Conservation (phyloP, 106 monocot genomes). For the Phalaenopsis aphrodite region DNA sequence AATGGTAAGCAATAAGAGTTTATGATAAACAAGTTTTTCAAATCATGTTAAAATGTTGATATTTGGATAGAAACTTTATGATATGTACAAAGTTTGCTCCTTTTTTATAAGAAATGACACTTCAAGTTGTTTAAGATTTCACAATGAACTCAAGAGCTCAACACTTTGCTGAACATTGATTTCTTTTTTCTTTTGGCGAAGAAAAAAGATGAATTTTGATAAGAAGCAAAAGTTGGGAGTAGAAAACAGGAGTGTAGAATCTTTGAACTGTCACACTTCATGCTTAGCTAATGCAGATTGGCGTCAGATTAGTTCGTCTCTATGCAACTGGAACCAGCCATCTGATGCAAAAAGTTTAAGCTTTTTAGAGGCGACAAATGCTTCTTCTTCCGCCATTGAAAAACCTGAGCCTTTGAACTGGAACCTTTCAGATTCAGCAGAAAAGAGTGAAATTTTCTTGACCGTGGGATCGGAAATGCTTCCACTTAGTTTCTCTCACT, state of each 20-base stretch:
- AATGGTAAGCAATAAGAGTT: not conserved
- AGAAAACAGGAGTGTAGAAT: slow-evolving; percentile 27
- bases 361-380: not conserved
- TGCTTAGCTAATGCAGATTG: not conserved
- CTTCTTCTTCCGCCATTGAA: not conserved
- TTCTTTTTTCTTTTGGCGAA: not conserved
- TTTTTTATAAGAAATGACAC: not conserved
- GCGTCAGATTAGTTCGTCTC: slow-evolving; percentile 14
- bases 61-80: not conserved
- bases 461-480: not conserved
- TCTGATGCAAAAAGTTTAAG: slow-evolving; percentile 10
- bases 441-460: slow-evolving; percentile 10
- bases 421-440: slow-evolving; percentile 14
- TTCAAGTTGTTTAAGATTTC: no score
- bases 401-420: slow-evolving; percentile 21
- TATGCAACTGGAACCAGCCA: slow-evolving; percentile 32
- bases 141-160: no score
- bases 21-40: not conserved
- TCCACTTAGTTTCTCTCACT: slow-evolving; percentile 24
- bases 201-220: slow-evolving; percentile 29
- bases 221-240: slow-evolving; percentile 33
- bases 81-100: not conserved
- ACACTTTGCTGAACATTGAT: not conserved
- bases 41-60: not conserved
- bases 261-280: slow-evolving; percentile 5